Conservation (phyloP, 805 yeast species). For the Ogataea nitratoaversa region DNA sequence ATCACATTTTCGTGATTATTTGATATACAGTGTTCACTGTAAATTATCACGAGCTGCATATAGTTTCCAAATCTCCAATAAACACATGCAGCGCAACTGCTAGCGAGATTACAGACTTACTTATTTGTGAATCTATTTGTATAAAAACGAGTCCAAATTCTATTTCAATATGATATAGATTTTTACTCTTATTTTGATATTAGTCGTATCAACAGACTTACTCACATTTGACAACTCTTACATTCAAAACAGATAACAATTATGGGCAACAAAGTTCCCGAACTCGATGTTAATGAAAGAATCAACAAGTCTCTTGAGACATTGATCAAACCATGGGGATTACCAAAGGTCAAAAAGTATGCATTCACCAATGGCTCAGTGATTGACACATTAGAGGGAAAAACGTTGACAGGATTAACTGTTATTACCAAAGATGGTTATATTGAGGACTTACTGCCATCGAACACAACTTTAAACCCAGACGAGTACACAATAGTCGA, state of each 20-base stretch:
- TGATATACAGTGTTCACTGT: too few relatives aligned
- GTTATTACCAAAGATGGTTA: constrained; percentile 20
- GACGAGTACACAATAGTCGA: constrained; percentile 15
- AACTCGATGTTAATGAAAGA: constrained; percentile 25
- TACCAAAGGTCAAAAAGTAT: constrained; percentile 18
- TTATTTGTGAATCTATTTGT: too few relatives aligned
- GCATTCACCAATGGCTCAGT: constrained; percentile 20
- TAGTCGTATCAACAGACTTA: background rate
- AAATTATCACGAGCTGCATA: too few relatives aligned
- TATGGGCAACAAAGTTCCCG: constrained; percentile 7
- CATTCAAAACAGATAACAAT: too few relatives aligned
- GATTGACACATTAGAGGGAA: constrained; percentile 18
- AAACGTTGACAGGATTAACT: constrained; percentile 9
- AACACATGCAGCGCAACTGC: too few relatives aligned
- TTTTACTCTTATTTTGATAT: background rate
- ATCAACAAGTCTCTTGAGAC: constrained; percentile 19
- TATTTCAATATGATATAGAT: too few relatives aligned
- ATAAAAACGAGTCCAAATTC: too few relatives aligned
- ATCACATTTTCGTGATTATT: too few relatives aligned
- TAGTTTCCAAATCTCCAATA: too few relatives aligned
- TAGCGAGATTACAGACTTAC: too few relatives aligned
- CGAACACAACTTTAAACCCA: constrained; percentile 2
- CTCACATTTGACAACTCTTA: background rate
- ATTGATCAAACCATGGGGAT: constrained; percentile 23
- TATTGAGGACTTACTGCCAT: constrained; percentile 9